Conservation (phyloP, 2,329 filamentous ascomycete species). For the Myriosclerotinia scirpicola region DNA sequence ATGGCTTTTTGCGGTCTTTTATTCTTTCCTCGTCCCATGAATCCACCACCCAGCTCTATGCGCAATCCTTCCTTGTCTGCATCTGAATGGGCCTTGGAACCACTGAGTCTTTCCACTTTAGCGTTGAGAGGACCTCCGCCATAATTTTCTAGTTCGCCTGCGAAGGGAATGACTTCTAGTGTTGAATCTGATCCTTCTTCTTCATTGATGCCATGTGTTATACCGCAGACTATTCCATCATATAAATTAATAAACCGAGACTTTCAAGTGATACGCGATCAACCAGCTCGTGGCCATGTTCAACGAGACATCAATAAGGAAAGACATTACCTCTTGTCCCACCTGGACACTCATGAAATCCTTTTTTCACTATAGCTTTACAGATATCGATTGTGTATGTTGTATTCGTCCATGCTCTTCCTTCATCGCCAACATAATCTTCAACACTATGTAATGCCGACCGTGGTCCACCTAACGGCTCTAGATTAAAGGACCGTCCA, state of each 20-base stretch:
- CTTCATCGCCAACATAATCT: conserved; percentile 44
- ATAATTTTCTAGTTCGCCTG: conserved; percentile 63
- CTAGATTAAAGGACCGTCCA: conserved; percentile 62
- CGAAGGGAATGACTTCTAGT: conserved; percentile 67
- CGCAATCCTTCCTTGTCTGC: conserved; percentile 69
- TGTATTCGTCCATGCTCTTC: conserved; percentile 62
- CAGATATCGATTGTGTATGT: conserved; percentile 84
- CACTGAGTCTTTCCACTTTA: conserved; percentile 64
- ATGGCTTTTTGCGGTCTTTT: conserved; percentile 69
- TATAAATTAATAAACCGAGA: conserved; percentile 9
- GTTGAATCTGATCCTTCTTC: conserved; percentile 51
- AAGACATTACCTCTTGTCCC: conserved; percentile 62
- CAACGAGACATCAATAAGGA: conserved; percentile 12
- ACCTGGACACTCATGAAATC: conserved; percentile 57
- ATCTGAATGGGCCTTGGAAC: conserved; percentile 63
- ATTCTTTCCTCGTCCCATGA: conserved; percentile 51
- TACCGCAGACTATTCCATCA: conserved; percentile 65
- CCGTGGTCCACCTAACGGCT: conserved; percentile 64
- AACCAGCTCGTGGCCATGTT: background rate
- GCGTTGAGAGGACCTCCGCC: conserved; percentile 63
- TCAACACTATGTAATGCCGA: conserved; percentile 60
- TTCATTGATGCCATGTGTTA: conserved; percentile 57
- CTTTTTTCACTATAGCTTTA: conserved; percentile 59
- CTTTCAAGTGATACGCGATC: conserved; percentile 24
- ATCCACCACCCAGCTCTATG: conserved; percentile 64